Evolutionary conservation across 2,329 filamentous ascomycete species (phyloP), one percentile per base, ranked within the genome.

Genomic region (Furcasterigmium furcatum): DNA sequence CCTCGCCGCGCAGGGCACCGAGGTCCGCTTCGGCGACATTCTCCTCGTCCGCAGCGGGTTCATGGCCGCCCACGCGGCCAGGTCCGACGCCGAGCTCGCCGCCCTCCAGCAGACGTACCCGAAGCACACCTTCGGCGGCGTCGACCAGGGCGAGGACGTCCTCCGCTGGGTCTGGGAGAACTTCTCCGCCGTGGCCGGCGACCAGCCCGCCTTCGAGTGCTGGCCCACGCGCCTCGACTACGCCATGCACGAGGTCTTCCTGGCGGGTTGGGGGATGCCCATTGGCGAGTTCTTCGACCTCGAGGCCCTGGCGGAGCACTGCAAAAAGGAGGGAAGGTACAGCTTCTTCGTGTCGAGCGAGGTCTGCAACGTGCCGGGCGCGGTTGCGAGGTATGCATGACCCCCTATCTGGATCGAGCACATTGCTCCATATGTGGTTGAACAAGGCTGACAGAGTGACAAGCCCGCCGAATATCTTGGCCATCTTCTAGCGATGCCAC

Each of bases 111-210:
- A 19, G 21, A 34, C 35, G 38, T 5, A 12, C 10, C 47, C 47
- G 19, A n/a, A n/a, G n/a, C 49, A 52, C n/a, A 40, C 38, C 25
- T 50, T 50, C 36, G 30, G 45, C 45, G 78, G 76, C 1, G 64
- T 80, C 2, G 67, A 77, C 41, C 72, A 72, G 1, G 70, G 68
- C 3, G 63, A 72, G n/a, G 67, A 66, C 5, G 72, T 70, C 7
- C 64, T 80, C 12, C 66, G 70, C 29, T 84, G 79, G 79, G 62
- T 82, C n/a, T 82, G 79, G 77, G 72, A 81, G 44, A 67, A 73
- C 13, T 80, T 84, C 51, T 64, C 76, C 0, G 80, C 79, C 2
- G 71, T 82, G 0, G 80, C 72, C 0, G 76, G 78, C 3, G 80
- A 84, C 47, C 70, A 72, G 40, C 73, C 78, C 0, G 50, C 59